Base-by-base conservation (phyloP, 768 basidiomycete genomes). In the Phylloporus arenicola region DNA sequence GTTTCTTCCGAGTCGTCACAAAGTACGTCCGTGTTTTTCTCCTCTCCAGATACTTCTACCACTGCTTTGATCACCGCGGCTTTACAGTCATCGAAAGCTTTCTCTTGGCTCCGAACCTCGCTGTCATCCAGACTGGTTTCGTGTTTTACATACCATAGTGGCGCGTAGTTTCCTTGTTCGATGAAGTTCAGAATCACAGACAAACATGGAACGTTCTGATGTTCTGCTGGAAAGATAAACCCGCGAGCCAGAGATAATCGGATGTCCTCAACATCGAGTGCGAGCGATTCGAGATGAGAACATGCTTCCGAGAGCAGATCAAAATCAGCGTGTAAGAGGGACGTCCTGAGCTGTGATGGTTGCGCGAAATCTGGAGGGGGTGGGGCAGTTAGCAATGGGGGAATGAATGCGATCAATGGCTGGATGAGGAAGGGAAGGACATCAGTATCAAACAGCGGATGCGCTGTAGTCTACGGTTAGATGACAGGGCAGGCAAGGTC, bases 11-110 rank as follows among this genome's bases (percentile, higher is more conserved):
- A 77, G 39, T 80, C 77, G 55, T 85, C 82, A 83, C 88, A 91
- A n/a, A 92, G 70, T 8, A 84, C 78, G 44, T 89, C 83, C 53
- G 78, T 79, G 56, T 88, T 91, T 56, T 77, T 80, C 54, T 87
- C 86, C 62, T 91, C 87, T 34, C 89, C 90, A 9, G 88, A 81
- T 35, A 88, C 81, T 60, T 92, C 91, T 25, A 94, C 89, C 14
- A 93, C 79, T 3, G 86, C 80, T 59, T 92, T 91, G 66, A 92
- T 84, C 9, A 92, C 72, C 0, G 88, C 90, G 4, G 84, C 86
- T 68, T 93, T 94, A 70, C 89, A 90, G 25, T 84, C 78, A 56
- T 83, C 81, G 54, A 94, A 86, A 2, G 78, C 75, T 63, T 86
- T 86, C 64, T 87, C 81, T 67, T 80, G 84, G 51, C 72, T 72